These are phyloP conservation scores for Apiosordaria backusii DNA, from an alignment of 495 filamentous ascomycete genomes.

Conservation along the genomic window DNA sequence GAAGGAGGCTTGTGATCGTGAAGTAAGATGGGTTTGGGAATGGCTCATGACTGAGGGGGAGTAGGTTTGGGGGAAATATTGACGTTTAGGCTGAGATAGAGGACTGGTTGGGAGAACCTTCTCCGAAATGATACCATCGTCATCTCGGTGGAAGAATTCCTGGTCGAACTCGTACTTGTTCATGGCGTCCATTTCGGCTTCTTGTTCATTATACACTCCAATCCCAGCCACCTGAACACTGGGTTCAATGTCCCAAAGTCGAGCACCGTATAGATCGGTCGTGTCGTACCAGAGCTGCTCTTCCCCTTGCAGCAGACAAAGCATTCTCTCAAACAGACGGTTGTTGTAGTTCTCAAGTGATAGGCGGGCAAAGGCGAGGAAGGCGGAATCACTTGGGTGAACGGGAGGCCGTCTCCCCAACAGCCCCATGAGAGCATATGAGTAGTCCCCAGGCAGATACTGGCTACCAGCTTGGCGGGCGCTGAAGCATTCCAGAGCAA, in stretches of 20 bases:
- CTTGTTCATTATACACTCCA: not conserved
- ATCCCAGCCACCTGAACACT: not conserved
- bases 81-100: not conserved
- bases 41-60: not conserved
- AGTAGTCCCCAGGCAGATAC: constrained; percentile 27
- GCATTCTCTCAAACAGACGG: constrained; percentile 42
- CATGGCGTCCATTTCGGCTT: not conserved
- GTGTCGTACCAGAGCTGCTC: constrained; percentile 17
- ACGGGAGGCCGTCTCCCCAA: constrained; percentile 32
- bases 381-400: constrained; percentile 33
- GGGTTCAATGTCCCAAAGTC: constrained; percentile 48
- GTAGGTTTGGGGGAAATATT: not conserved
- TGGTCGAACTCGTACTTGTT: not conserved
- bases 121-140: not conserved
- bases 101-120: not conserved
- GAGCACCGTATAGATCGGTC: constrained; percentile 32
- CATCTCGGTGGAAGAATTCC: not conserved
- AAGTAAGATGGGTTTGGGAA: not conserved
- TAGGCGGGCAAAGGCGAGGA: constrained; percentile 45
- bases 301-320: constrained; percentile 35
- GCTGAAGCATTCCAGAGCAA: constrained; percentile 20
- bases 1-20: not conserved
- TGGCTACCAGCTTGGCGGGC: not conserved
- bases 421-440: constrained; percentile 45
- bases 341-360: constrained; percentile 45